A percentile compares a stretch with the other conserved stretches of the same genome.
phyloP scores from a whole-genome alignment of 805 yeast genomes.

The Zygoascus bituminiphila region DNA sequence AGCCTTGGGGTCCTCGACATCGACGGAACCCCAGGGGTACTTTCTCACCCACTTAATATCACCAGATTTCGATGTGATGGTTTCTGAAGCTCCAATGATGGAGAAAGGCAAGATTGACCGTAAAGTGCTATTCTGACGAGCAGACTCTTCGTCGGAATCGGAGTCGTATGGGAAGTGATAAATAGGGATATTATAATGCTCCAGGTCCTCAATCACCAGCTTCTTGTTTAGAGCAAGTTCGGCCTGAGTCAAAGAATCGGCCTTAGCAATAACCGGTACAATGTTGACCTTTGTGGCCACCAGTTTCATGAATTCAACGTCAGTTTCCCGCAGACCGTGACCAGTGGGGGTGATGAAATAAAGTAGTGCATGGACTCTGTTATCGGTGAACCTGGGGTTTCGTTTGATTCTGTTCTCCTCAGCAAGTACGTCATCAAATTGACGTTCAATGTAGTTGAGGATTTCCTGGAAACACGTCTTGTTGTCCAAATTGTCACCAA shows the following conservation, averaged over 20 bases:
- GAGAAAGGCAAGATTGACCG: slow-evolving; percentile 51
- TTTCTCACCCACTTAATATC: slow-evolving; percentile 38
- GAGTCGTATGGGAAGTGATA: slow-evolving; percentile 66
- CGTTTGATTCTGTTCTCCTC: slow-evolving; percentile 73
- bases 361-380: slow-evolving; percentile 67
- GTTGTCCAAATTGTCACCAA: slow-evolving; percentile 70
- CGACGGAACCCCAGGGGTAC: slow-evolving; percentile 55
- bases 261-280: slow-evolving; percentile 78
- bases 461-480: slow-evolving; percentile 42
- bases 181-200: slow-evolving; percentile 59
- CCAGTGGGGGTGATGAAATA: slow-evolving; percentile 63
- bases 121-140: slow-evolving; percentile 29
- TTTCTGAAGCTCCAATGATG: slow-evolving; percentile 51
- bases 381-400: slow-evolving; percentile 62
- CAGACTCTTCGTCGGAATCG: slow-evolving; percentile 37
- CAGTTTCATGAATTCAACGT: slow-evolving; percentile 67
- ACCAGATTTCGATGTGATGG: slow-evolving; percentile 38
- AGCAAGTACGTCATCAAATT: slow-evolving; percentile 61
- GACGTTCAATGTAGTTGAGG: slow-evolving; percentile 54
- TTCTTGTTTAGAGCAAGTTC: slow-evolving; percentile 69
- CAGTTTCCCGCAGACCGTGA: slow-evolving; percentile 55
- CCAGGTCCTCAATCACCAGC: slow-evolving; percentile 69
- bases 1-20: slow-evolving; percentile 60
- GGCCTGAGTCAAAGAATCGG: slow-evolving; percentile 75
- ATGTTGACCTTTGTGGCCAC: slow-evolving; percentile 75